Evolutionary conservation across 2,329 filamentous ascomycete genomes (phyloP), one percentile per base, ranked within the genome.

Genomic region (Fusarium sp.): DNA sequence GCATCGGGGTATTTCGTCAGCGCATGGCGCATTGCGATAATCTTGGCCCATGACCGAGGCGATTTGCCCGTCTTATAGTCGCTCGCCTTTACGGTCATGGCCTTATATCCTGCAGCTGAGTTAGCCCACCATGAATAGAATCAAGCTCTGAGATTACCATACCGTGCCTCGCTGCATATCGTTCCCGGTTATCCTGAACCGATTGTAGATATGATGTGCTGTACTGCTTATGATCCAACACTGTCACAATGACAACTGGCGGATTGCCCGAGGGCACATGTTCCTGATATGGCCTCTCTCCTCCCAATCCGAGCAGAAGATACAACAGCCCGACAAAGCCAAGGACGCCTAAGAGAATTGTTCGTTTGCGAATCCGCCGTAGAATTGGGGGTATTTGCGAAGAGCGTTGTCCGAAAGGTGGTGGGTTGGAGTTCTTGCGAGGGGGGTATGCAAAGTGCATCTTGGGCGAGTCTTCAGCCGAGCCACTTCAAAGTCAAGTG

Each of bases 371-470:
- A 71, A 83, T 86, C 67, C 86, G 84, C 61, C 90, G 85, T 62
- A 86, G 72, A 58, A 80, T 71, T 43, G 86, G 72, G 9, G 86
- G 74, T 19, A 80, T 75, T 67, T 82, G 78, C 72, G 87, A 79
- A 65, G 84, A 82, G 71, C 87, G 83, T 43, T 85, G 82, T 65
- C 83, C 83, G 78, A 91, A 94, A 28, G 89, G 88, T 66, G 88
- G 86, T 67, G 90, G 87, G 73, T 90, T 88, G 66, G 91, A 94
- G 73, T 85, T 88, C 79, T 94, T 96, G 76, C 93, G 90, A 72
- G 92, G 87, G 52, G 93, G 93, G 70, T 96, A 88, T 64, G 93
- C 92, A 82, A 94, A 93, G 77, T 97, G 93, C 92, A 97, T 95
- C 69, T 70, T 81, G 72, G 60, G 64, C 46, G 39, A 51, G 34